These are phyloP conservation scores for Sclerotinia nivalis DNA, from an alignment of 2,329 filamentous ascomycete genomes.

Conservation along the genomic window DNA sequence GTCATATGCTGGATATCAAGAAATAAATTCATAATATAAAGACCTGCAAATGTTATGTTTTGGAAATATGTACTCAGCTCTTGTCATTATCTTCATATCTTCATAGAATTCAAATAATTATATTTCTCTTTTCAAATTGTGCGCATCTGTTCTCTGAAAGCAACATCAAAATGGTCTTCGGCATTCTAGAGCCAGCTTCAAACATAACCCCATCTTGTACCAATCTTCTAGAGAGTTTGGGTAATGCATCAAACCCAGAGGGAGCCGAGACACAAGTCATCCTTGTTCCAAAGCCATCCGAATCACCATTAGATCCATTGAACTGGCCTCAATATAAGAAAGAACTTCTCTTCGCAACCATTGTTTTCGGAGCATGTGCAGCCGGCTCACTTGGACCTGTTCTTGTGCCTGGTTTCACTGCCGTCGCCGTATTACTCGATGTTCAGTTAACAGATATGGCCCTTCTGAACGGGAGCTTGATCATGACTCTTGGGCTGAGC, in stretches of 20 bases:
- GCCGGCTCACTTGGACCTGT: not conserved
- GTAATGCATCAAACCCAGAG: not conserved
- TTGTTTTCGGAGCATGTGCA: not conserved
- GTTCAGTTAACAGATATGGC: not conserved
- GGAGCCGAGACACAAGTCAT: not conserved
- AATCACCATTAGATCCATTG: not conserved
- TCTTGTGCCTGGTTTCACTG: not conserved
- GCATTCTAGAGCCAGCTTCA: not conserved
- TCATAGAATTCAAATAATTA: not conserved
- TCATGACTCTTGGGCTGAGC: not conserved
- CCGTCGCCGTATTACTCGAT: not conserved
- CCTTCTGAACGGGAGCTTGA: not conserved
- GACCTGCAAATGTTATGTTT: not conserved
- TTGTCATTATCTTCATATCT: not conserved
- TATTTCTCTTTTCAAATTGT: not conserved
- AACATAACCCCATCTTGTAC: not conserved
- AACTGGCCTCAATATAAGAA: slow-evolving; percentile 1
- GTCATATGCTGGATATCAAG: not conserved
- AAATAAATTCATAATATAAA: not conserved
- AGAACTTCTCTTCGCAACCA: not conserved
- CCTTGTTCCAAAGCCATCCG: not conserved
- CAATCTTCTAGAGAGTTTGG: not conserved
- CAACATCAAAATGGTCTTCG: not conserved
- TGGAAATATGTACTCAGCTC: not conserved
- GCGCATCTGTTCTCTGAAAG: not conserved